These are phyloP conservation scores for Claviceps sp. DNA, from an alignment of 2,329 filamentous ascomycete species.

Conservation along the genomic window DNA sequence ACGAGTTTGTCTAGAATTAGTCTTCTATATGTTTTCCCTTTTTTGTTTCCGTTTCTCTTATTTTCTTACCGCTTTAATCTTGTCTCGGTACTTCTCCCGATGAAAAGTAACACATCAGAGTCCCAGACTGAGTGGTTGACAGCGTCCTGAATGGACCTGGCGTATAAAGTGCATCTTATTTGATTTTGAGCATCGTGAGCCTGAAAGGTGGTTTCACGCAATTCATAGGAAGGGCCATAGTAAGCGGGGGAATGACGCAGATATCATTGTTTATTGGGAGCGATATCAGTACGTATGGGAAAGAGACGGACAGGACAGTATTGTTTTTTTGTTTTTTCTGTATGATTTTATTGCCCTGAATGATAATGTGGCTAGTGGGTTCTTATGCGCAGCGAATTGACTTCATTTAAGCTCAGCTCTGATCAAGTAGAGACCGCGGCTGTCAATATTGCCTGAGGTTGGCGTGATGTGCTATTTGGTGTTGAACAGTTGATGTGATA, in stretches of 20 bases:
- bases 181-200: neutral
- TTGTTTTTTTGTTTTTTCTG: neutral
- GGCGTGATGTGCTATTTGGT: neutral
- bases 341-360: neutral
- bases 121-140: neutral
- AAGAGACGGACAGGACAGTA: neutral
- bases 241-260: neutral
- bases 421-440: neutral
- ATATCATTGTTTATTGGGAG: neutral
- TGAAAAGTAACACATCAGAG: neutral
- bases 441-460: neutral
- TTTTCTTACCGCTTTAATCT: neutral
- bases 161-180: neutral
- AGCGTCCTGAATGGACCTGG: neutral
- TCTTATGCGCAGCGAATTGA: neutral
- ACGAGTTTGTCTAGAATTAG: conserved; percentile 2
- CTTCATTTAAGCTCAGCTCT: neutral
- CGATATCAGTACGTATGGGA: neutral
- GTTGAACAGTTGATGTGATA: neutral
- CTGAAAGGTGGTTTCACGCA: neutral
- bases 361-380: neutral
- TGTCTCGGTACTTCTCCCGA: neutral
- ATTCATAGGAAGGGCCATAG: neutral
- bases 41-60: neutral
- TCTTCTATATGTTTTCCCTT: neutral